Base-by-base conservation (phyloP, 371 early-diverging fungal genomes). In the Apophysomyces ossiformis region DNA sequence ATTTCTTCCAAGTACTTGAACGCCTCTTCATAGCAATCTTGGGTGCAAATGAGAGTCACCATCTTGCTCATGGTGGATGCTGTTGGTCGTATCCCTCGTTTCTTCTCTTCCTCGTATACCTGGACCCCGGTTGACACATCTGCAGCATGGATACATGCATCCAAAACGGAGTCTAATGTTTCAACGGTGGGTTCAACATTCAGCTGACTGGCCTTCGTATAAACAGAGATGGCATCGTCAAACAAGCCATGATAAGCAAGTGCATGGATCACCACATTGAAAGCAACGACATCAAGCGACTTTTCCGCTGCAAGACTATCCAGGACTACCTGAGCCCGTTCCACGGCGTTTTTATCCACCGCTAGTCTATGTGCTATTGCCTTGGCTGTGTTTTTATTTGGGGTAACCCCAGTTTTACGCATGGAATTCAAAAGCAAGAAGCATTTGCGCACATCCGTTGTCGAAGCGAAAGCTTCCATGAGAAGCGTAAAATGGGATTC, bases 1-100 rank as follows among this genome's bases (percentile, higher is more conserved):
- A 91, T 90, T 45, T 88, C 78, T 72, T 92, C 92, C 65, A 93
- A 71, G 57, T 90, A 92, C 45, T 74, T 72, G 64, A 93, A 93
- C 8, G 91, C 92, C 26, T 87, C 90, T 70, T 92, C 92, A 65
- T 91, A 93, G 71, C 88, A 81, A 15, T 81, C 82, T 61, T 87
- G 84, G 0, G 82, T 82, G n/a, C 81, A 77, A 44, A 69, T 71
- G 21, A 91, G 60, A 0, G 73, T 60, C 7, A 90, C 81, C 87
- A 93, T 82, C 32, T 82, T 82, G 69, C 83, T 86, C 64, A 90
- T 81, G 0, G 87, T 79, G 0, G 72, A 74, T 36, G 71, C 66
- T 1, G 79, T 77, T 5, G 85, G 83, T 37, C 69, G 64, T 2
- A 90, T 65, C 3, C 74, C 68, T 0, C 70, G 70, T 7, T 64